Base-by-base conservation (phyloP, 1,284 basidiomycete genomes). In the Coriolopsis trogii region DNA sequence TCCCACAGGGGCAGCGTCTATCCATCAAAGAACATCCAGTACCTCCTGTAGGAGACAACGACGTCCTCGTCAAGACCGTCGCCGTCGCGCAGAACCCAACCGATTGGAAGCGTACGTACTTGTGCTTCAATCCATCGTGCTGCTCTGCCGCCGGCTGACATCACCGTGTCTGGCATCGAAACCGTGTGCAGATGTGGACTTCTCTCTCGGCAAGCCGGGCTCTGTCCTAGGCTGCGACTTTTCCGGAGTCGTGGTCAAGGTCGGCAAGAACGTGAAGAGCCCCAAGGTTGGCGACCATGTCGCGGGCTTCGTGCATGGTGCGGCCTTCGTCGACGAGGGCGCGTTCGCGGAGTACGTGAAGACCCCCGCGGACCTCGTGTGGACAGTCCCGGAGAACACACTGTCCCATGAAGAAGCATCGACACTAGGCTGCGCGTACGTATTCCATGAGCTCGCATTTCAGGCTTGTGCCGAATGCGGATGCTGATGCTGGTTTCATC, bases 271-370 rank as follows among this genome's bases (percentile, higher is more conserved):
- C 48, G 62, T 66, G 43, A 44, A 53, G 5, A 42, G 9, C 3
- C 50, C 50, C 15, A 56, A 53, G 31, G 54, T 66, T 20, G 67
- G 64, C 29, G 62, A 58, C 49, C 58, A 59, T 24, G 64, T 64
- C 49, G 63, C 62, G 8, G 63, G 63, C 16, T 63, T 65, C 55
- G 46, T 58, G 6, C 53, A 56, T 23, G 67, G 67, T 20, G 58
- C 61, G 3, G 53, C 46, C 12, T 67, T 53, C 49, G 37, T 37
- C 12, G 66, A 65, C 46, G 33, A 49, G 68, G 71, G 72, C 54
- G 67, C 72, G 13, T 72, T 66, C 52, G 73, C 74, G 9, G 69
- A 79, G 60, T 79, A 75, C 61, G 56, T 72, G 44, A 67, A 67
- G 53, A 64, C 61, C 2, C 55, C 65, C 21, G 67, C 63, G 1